Conservation (phyloP, 192 early-diverging fungal genomes). For the Dispira simplex region DNA sequence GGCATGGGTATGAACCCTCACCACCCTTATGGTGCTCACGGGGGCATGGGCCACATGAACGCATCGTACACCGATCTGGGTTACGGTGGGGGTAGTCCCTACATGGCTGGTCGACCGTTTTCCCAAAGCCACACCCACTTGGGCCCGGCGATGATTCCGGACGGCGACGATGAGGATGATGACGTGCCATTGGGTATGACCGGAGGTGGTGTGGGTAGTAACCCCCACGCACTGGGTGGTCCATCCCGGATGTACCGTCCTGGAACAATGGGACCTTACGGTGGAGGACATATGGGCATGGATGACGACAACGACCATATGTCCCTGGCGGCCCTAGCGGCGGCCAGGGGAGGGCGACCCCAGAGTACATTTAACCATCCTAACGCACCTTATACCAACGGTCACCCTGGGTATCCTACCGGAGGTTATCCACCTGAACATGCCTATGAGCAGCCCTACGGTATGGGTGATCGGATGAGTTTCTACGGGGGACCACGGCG, state of each 20-base stretch:
- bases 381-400: background rate
- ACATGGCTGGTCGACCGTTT: background rate
- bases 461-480: background rate
- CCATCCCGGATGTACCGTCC: too few species aligned
- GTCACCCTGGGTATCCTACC: background rate
- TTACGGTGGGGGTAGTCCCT: background rate
- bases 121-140: background rate
- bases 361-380: background rate
- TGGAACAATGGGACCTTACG: too few species aligned
- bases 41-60: too few species aligned
- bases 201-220: background rate
- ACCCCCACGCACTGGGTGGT: too few species aligned
- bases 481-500: background rate
- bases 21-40: too few species aligned
- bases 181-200: background rate
- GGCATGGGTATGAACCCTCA: too few species aligned
- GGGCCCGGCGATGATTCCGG: background rate
- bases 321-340: background rate
- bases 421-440: background rate
- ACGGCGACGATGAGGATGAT: constrained; percentile 9
- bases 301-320: constrained; percentile 3
- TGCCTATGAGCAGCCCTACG: background rate
- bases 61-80: too few species aligned
- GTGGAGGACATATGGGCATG: too few species aligned
- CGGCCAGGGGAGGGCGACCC: background rate